phyloP scores from a whole-genome alignment of 2,329 filamentous ascomycete species.

The Cladosporium oxysporum region DNA sequence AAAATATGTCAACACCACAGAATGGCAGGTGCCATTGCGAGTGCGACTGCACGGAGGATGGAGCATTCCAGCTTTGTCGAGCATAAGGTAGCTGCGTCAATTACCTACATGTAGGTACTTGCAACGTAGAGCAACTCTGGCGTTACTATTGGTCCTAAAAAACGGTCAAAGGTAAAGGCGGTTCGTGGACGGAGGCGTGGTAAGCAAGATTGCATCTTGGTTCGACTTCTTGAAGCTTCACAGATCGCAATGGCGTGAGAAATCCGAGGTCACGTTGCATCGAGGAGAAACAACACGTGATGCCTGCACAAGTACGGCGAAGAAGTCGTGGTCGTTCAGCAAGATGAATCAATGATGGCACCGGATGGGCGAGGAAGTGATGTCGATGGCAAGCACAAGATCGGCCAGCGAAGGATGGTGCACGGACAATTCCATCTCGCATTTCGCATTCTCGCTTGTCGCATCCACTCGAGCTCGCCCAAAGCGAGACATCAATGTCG shows the following conservation, averaged over 20 bases:
- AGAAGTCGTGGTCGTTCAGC: background rate
- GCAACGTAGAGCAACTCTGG: background rate
- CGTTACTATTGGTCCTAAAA: background rate
- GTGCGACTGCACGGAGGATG: background rate
- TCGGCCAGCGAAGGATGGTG: background rate
- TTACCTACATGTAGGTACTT: no score
- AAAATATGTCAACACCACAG: no score
- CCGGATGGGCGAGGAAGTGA: background rate
- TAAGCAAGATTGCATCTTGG: background rate
- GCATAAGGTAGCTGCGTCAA: background rate
- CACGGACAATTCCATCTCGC: background rate
- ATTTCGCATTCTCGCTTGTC: constrained; percentile 6
- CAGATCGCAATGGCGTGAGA: background rate
- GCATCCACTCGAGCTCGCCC: background rate
- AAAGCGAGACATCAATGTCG: constrained; percentile 6
- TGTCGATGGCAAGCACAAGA: constrained; percentile 3
- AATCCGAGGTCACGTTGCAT: background rate
- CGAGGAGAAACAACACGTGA: background rate
- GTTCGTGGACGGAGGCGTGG: background rate
- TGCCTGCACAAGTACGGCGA: background rate
- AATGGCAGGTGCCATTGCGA: background rate
- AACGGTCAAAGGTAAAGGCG: background rate
- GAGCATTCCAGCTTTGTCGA: no score
- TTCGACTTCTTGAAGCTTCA: background rate
- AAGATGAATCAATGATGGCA: background rate